Base-by-base conservation (phyloP, 306 rosid species). In the Psophocarpus tetragonolobus region DNA sequence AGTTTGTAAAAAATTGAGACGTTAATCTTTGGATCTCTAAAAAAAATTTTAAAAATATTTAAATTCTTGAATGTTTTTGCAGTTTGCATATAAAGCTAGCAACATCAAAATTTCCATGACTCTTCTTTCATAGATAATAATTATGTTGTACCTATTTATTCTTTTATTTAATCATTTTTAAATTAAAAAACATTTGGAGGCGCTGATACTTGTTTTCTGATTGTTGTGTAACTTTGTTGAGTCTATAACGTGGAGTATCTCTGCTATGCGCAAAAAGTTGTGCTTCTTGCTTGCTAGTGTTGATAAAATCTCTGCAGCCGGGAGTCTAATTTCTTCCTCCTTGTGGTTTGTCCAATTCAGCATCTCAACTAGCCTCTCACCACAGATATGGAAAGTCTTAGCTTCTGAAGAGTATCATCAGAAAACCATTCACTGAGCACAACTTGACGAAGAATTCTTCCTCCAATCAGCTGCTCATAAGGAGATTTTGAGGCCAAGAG, bases 391-490 rank as follows among this genome's bases (percentile, higher is more conserved):
- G 89, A 84, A 65, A 90, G 72, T 60, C 99, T 98, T 51, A 96
- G 87, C 89, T 92, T 96, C 74, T 91, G 98, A 47, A 96, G 86
- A 0, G 99, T 92, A 39, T 96, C 98, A 70, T 91, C 81, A 0
- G 96, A 91, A 79, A 87, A 96, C 60, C 78, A 60, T 9, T 10
- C 58, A 13, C 84, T 87, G 41, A 62, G 67, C 0, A 97, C 73
- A 2, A 92, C 90, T 56, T 85, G 96, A 35, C 85, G 79, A 75
- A 96, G 96, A 81, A 92, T 90, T 72, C 93, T 82, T 0, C 81
- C 91, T 8, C 99, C 99, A 5, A 91, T 87, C 24, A 96, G 96
- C 87, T 96, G 91, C 84, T 96, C 99, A 65, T 96, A 98, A 0
- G 99, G 70, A 7, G 97, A 96, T 58, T 74, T 86, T 33, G 99